Conservation (phyloP, 139 green algal species). For the Closterium sp. region DNA sequence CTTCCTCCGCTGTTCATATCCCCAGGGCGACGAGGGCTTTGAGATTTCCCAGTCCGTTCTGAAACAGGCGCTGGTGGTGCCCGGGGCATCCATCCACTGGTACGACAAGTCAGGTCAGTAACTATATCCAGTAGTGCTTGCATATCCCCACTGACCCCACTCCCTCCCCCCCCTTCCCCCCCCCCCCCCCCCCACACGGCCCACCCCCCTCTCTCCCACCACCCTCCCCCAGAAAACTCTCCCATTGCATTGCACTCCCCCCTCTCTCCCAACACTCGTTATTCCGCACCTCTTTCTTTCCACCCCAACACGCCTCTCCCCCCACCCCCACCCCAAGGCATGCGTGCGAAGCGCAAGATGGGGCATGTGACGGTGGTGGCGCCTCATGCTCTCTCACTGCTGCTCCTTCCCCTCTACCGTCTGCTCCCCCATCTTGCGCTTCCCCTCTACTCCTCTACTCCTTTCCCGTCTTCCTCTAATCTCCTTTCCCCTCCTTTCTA, state of each 20-base stretch:
- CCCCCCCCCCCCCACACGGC: too few species aligned
- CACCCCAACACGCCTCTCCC: not conserved
- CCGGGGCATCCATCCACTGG: slow-evolving; percentile 73
- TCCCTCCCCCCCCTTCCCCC: not conserved
- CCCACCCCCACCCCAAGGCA: slow-evolving; percentile 27
- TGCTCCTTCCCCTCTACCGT: not conserved
- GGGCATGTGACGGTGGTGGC: slow-evolving; percentile 79
- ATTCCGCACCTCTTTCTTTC: not conserved
- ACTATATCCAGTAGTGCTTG: too few species aligned
- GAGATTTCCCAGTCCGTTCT: slow-evolving; percentile 69
- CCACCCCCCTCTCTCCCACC: not conserved
- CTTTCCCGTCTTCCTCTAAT: too few species aligned
- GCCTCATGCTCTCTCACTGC: not conserved
- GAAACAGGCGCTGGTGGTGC: slow-evolving; percentile 40
- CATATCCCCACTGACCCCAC: not conserved
- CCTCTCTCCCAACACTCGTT: not conserved
- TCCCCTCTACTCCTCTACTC: too few species aligned
- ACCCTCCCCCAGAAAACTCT: not conserved
- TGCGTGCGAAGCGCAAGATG: slow-evolving; percentile 69
- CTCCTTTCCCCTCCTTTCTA: too few species aligned
- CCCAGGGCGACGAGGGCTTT: slow-evolving; percentile 68
- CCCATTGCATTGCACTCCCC: not conserved
- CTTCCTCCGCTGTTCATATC: not conserved
- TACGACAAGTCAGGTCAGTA: slow-evolving; percentile 79
- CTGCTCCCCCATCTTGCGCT: not conserved